A percentile compares a stretch with the other conserved stretches of the same genome.
Evolutionary conservation across 2,329 filamentous ascomycete species (phyloP).

Genomic region (Dothistroma septosporum): DNA sequence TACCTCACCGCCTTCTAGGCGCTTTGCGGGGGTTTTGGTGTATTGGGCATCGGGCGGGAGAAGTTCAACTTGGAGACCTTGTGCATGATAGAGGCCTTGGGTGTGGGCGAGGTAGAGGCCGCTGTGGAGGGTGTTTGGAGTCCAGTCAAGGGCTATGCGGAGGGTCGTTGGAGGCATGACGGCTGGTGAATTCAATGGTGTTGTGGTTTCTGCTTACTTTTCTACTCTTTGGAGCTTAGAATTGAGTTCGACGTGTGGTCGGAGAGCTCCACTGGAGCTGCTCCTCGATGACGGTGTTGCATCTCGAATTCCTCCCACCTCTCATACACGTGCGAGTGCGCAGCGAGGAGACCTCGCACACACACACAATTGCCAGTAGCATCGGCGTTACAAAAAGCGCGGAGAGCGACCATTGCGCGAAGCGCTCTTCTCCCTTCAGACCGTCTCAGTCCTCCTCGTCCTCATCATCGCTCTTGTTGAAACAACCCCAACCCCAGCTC

Average conservation of each 20-base stretch:
- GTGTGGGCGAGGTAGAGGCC: slow-evolving; percentile 30
- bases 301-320: not conserved
- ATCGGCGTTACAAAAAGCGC: not conserved
- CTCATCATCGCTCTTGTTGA: not conserved
- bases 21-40: slow-evolving; percentile 31
- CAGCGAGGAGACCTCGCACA: too few relatives aligned
- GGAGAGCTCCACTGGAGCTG: not conserved
- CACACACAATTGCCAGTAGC: too few relatives aligned
- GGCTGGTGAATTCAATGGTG: not conserved
- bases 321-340: not conserved
- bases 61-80: slow-evolving; percentile 28
- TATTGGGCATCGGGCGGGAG: slow-evolving; percentile 29
- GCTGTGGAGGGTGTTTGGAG: slow-evolving; percentile 34
- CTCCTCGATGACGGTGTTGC: not conserved
- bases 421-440: too few relatives aligned
- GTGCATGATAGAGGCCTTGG: slow-evolving; percentile 23
- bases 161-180: slow-evolving; percentile 14
- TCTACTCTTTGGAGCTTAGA: not conserved
- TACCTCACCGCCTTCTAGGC: slow-evolving; percentile 27
- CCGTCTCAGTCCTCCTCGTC: too few relatives aligned
- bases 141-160: slow-evolving; percentile 34
- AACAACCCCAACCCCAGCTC: not conserved
- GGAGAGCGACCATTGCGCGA: not conserved
- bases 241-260: not conserved
- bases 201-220: slow-evolving; percentile 11